These are phyloP conservation scores for Naganishia onofrii DNA, from an alignment of 768 basidiomycete genomes.

Conservation along the genomic window DNA sequence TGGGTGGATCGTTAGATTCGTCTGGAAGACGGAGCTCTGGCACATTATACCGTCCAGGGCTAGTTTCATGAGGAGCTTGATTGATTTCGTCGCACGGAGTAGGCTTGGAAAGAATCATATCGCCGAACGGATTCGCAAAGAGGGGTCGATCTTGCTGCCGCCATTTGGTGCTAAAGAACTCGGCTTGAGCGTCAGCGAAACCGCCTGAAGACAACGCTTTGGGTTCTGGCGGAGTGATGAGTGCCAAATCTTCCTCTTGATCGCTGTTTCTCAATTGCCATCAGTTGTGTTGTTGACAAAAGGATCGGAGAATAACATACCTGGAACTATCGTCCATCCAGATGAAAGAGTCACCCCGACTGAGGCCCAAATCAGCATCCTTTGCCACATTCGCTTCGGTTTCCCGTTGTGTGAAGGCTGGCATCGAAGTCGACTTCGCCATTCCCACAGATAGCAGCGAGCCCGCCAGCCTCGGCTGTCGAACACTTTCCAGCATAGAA, in stretches of 20 bases:
- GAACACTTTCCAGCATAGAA: not conserved
- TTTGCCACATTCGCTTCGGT: constrained; percentile 42
- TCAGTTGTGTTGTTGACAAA: not conserved
- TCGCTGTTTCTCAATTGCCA: not conserved
- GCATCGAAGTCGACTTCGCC: constrained; percentile 43
- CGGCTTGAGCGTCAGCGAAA: not conserved
- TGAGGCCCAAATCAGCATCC: constrained; percentile 47
- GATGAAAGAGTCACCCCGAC: constrained; percentile 41
- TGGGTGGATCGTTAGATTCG: not conserved
- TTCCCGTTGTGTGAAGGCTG: constrained; percentile 44
- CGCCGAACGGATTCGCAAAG: constrained; percentile 23
- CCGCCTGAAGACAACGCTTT: not conserved
- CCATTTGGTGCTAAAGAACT: not conserved
- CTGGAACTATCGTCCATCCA: constrained; percentile 37
- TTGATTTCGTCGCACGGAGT: not conserved
- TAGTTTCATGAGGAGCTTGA: not conserved
- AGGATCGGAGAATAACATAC: not conserved
- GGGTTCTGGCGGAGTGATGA: not conserved
- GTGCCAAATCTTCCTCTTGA: not conserved
- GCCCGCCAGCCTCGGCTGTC: not conserved
- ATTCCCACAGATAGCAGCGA: constrained; percentile 37
- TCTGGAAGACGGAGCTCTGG: not conserved
- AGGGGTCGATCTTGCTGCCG: constrained; percentile 7
- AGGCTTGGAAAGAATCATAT: not conserved
- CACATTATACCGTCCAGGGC: not conserved